Evolutionary conservation across 2,329 filamentous ascomycete genomes (phyloP), one percentile per base, ranked within the genome.

Genomic region (Sporothrix sp.): DNA sequence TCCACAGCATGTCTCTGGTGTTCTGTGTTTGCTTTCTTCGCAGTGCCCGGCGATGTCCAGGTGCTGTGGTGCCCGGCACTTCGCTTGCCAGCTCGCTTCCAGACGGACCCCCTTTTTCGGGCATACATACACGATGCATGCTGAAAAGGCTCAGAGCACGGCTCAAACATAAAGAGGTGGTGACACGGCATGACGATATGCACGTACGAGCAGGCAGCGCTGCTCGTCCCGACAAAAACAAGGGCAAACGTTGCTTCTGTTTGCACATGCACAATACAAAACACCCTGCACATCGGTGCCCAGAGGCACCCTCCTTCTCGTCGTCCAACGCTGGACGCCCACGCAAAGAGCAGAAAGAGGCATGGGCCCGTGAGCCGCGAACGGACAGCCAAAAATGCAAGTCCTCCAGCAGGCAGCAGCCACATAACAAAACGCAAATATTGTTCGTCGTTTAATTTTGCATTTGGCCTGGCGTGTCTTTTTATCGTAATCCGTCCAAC

Each of bases 11-110:
- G 44, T 37, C 33, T 23, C 33, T 47, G 44, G 23, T 47, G 33
- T 27, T 33, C 44, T 33, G 23, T n/a, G 32, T 25, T 16, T n/a
- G 16, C 28, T 45, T 4, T 36, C 43, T 14, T 45, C 25, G 25
- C 6, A 28, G 25, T n/a, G n/a, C n/a, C n/a, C n/a, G n/a, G n/a
- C 43, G 43, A 23, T 42, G 32, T 13, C 25, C 30, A 18, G 28
- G 16, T 35, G 30, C 30, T n/a, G 32, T 20, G 43, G 32, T 46
- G 7, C 23, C 36, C 32, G 32, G 32, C 32, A 27, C n/a, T 21
- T 46, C 32, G 43, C 43, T 36, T 36, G 28, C 36, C 43, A 35
- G 32, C 43, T 46, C 43, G 43, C 43, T 27, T 46, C 43, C 25
- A 13, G 20, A 33, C 42, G 42, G n/a, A 32, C 21, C 42, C 28